These are phyloP conservation scores for Xylaria sp. DNA, from an alignment of 2,329 filamentous ascomycete genomes.

Conservation along the genomic window DNA sequence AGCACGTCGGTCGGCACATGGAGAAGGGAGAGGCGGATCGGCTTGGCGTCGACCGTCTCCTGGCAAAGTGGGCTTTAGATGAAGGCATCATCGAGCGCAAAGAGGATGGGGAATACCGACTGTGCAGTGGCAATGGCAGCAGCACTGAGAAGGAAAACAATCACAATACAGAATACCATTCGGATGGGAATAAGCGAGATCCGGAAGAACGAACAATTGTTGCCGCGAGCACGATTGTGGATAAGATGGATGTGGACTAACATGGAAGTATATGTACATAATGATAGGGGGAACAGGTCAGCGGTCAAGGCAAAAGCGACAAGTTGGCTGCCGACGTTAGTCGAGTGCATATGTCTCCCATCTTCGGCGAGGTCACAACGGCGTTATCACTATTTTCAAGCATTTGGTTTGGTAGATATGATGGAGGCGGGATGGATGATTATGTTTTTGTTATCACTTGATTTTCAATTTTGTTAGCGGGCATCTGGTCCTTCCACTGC, in stretches of 20 bases:
- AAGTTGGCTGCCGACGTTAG: slow-evolving; percentile 5
- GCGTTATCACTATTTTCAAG: slow-evolving; percentile 3
- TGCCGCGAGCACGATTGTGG: slow-evolving; percentile 50
- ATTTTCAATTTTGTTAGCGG: slow-evolving; percentile 4
- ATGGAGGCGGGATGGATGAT: slow-evolving; percentile 27
- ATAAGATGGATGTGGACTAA: slow-evolving; percentile 52
- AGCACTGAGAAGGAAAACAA: slow-evolving; percentile 45
- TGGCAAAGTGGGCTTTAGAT: slow-evolving; percentile 71
- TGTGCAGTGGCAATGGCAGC: slow-evolving; percentile 57
- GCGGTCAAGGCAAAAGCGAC: slow-evolving; percentile 1
- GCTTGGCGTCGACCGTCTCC: slow-evolving; percentile 66
- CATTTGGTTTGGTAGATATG: slow-evolving; percentile 27
- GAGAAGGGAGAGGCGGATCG: slow-evolving; percentile 73
- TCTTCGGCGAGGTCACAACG: slow-evolving; percentile 3
- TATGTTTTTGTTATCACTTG: not conserved
- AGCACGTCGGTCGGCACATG: slow-evolving; percentile 91
- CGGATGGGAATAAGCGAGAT: slow-evolving; percentile 47
- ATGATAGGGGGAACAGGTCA: not conserved
- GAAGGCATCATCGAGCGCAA: slow-evolving; percentile 70
- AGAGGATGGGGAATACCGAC: slow-evolving; percentile 65
- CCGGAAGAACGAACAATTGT: slow-evolving; percentile 50
- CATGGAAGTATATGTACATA: slow-evolving; percentile 26
- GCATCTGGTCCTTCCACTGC: slow-evolving; percentile 3
- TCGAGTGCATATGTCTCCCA: slow-evolving; percentile 17
- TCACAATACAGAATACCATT: slow-evolving; percentile 45